A percentile compares a stretch with the other conserved stretches of the same genome.
Evolutionary conservation across 441 rosid species (phyloP).

Genomic region (Manihot esculenta): DNA sequence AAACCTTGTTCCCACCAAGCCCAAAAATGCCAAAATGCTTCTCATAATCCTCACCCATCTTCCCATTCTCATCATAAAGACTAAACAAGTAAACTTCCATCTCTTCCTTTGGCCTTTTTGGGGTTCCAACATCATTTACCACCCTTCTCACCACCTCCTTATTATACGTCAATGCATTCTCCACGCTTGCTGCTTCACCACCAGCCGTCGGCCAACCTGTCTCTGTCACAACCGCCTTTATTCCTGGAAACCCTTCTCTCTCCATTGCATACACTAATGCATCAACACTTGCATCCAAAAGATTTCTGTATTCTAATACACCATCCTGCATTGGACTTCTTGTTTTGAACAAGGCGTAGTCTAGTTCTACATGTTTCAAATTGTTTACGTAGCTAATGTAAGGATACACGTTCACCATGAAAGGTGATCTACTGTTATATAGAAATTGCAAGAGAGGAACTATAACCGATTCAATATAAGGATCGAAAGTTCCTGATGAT

Average conservation of each 20-base stretch:
- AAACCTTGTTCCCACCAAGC: conserved; percentile 35
- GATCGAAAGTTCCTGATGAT: conserved; percentile 38
- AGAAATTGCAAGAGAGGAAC: conserved; percentile 37
- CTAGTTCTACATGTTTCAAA: conserved; percentile 19
- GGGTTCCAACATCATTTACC: conserved; percentile 34
- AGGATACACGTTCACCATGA: conserved; percentile 48
- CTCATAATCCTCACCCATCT: conserved; percentile 37
- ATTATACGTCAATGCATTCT: conserved; percentile 34
- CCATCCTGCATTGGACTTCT: conserved; percentile 29
- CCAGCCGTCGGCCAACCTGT: conserved; percentile 61
- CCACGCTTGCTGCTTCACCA: conserved; percentile 33
- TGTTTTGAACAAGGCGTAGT: conserved; percentile 37
- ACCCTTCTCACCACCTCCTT: conserved; percentile 35
- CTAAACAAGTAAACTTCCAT: conserved; percentile 42
- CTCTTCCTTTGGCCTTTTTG: conserved; percentile 40
- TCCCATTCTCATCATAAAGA: conserved; percentile 44
- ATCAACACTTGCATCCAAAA: conserved; percentile 45
- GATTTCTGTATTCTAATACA: conserved; percentile 23
- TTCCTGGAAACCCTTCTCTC: conserved; percentile 36
- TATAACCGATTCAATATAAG: conserved; percentile 20
- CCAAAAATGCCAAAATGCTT: conserved; percentile 47
- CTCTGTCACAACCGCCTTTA: conserved; percentile 44
- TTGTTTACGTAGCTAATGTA: conserved; percentile 37
- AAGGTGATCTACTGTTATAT: conserved; percentile 31
- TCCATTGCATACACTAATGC: conserved; percentile 40